These are phyloP conservation scores for Ophiostoma novo-ulmi DNA, from an alignment of 2,329 filamentous ascomycete genomes.

Conservation along the genomic window DNA sequence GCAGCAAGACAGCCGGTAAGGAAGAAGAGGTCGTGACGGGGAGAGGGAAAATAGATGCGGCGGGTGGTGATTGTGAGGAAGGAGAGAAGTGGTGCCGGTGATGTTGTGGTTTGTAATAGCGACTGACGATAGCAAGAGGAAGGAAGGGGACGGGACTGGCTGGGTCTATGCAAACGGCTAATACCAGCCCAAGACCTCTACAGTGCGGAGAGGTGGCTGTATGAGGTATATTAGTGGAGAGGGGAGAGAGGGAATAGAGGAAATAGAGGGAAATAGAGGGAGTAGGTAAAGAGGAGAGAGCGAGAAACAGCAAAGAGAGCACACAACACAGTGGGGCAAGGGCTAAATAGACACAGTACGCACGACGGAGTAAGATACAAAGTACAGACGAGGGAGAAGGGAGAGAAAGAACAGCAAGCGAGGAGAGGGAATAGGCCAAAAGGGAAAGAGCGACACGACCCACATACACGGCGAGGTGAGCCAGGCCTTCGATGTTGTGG, in stretches of 20 bases:
- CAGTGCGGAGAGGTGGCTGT: neutral
- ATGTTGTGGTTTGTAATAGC: conserved; percentile 3
- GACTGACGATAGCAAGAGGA: conserved; percentile 8
- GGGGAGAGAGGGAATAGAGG: neutral
- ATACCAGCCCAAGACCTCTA: neutral
- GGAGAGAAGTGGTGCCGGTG: neutral
- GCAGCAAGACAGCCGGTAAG: neutral
- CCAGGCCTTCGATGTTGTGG: conserved; percentile 18
- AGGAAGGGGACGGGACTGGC: neutral
- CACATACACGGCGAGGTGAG: conserved; percentile 17
- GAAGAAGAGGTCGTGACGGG: neutral
- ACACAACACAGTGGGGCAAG: conserved; percentile 2
- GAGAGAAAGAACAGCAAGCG: neutral
- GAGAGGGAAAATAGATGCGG: neutral
- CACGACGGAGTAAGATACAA: neutral
- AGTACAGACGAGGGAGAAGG: conserved; percentile 8
- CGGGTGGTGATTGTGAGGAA: neutral
- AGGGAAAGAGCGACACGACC: conserved; percentile 8
- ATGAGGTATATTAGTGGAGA: neutral
- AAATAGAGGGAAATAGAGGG: neutral
- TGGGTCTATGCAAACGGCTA: conserved; percentile 14
- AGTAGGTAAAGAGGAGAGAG: conserved; percentile 6
- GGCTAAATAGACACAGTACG: conserved; percentile 8
- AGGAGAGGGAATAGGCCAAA: conserved; percentile 2
- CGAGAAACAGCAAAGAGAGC: conserved; percentile 11